Evolutionary conservation across 257 asterid genomes (phyloP).

Genomic region (Prunella vulgaris): DNA sequence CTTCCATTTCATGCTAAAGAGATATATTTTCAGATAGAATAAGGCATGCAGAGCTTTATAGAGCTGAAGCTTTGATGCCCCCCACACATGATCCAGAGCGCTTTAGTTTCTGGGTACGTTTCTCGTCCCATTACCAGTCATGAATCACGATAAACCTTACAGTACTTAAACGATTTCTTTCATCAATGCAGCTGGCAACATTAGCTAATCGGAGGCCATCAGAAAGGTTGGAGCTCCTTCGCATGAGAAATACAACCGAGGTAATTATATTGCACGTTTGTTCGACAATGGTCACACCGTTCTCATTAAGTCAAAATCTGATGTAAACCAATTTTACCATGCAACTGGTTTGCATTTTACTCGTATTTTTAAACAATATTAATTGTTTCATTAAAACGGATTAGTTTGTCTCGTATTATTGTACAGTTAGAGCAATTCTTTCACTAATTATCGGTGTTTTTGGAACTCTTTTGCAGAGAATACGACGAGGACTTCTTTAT

Average conservation of each 20-base stretch:
- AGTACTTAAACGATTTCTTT: background rate
- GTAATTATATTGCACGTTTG: background rate
- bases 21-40: background rate
- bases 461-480: constrained; percentile 43
- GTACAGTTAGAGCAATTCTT: too few species aligned
- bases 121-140: background rate
- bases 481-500: constrained; percentile 48
- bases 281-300: background rate
- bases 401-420: too few species aligned
- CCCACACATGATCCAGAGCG: constrained; percentile 6
- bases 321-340: too few species aligned
- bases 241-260: background rate
- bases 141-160: background rate
- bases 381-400: too few species aligned
- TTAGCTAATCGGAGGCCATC: constrained; percentile 4
- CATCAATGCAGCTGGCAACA: background rate
- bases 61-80: constrained; percentile 12
- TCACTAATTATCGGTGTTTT: background rate
- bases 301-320: too few species aligned
- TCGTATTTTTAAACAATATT: too few species aligned
- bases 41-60: constrained; percentile 3
- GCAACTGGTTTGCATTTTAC: too few species aligned
- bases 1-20: too few species aligned
- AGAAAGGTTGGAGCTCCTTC: constrained; percentile 3
- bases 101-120: constrained; percentile 10